A percentile compares a stretch with the other conserved stretches of the same genome.
These are phyloP conservation scores for Chlorella ohadii DNA, from an alignment of 139 green algal species.

Conservation along the genomic window DNA sequence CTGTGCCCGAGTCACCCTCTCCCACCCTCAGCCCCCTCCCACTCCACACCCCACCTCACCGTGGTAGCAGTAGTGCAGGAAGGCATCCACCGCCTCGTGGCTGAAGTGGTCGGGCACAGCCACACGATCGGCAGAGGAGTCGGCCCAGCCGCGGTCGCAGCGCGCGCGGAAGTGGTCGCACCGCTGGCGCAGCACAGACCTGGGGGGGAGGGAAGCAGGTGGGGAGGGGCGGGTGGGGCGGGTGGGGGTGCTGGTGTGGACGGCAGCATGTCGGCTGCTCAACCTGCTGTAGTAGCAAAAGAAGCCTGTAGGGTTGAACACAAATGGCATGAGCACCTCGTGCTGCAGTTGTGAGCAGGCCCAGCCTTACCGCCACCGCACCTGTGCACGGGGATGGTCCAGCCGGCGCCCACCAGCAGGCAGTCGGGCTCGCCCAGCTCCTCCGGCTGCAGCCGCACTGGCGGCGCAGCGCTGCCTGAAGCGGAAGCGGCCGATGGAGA, in stretches of 20 bases:
- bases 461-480: background rate
- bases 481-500: background rate
- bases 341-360: too few relatives aligned
- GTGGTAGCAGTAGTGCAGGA: slow-evolving; percentile 67
- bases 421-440: slow-evolving; percentile 54
- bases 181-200: slow-evolving; percentile 51
- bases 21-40: background rate
- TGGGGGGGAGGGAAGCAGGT: background rate
- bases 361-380: too few relatives aligned
- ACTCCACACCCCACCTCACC: slow-evolving; percentile 22
- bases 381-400: slow-evolving; percentile 53
- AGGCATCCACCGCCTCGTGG: slow-evolving; percentile 37
- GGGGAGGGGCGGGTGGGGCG: too few relatives aligned
- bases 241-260: background rate
- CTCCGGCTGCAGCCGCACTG: slow-evolving; percentile 12
- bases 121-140: slow-evolving; percentile 34
- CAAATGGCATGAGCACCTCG: too few relatives aligned
- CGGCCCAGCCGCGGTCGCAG: slow-evolving; percentile 59
- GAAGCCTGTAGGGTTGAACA: too few relatives aligned
- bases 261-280: background rate
- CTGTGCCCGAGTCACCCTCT: background rate
- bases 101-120: slow-evolving; percentile 70
- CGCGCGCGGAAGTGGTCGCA: slow-evolving; percentile 59
- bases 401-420: slow-evolving; percentile 41
- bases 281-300: too few relatives aligned